These are phyloP conservation scores for Lachnellula suecica DNA, from an alignment of 2,329 filamentous ascomycete genomes.

Conservation along the genomic window DNA sequence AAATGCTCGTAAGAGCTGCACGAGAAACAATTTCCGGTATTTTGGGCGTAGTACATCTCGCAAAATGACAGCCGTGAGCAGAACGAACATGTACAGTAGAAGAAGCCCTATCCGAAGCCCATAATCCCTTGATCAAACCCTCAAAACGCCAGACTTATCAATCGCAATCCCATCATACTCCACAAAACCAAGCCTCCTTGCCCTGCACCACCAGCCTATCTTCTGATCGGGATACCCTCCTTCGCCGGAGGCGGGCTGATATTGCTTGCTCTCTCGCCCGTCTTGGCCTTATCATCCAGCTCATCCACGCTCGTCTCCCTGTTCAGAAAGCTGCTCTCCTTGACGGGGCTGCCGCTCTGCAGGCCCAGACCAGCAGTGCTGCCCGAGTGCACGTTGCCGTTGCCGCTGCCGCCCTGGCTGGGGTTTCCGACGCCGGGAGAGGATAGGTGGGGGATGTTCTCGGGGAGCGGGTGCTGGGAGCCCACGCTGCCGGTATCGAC, in stretches of 20 bases:
- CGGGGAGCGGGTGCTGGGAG: conserved; percentile 89
- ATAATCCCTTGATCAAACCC: conserved; percentile 15
- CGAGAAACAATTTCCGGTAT: conserved; percentile 5
- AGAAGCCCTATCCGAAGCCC: conserved; percentile 14
- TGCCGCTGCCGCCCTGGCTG: conserved; percentile 42
- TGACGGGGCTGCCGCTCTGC: conserved; percentile 77
- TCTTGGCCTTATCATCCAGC: conserved; percentile 43
- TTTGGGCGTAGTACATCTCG: not conserved
- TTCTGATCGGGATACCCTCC: conserved; percentile 63
- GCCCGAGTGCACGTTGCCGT: conserved; percentile 42
- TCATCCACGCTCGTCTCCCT: conserved; percentile 74
- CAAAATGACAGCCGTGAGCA: conserved; percentile 6
- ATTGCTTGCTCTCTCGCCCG: conserved; percentile 29
- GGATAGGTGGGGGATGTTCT: conserved; percentile 89
- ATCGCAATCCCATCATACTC: conserved; percentile 14
- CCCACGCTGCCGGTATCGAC: conserved; percentile 92
- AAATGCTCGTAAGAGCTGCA: conserved; percentile 1
- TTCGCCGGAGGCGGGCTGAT: conserved; percentile 43
- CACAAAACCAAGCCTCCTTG: not conserved
- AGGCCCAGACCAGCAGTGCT: conserved; percentile 48
- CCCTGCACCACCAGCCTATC: conserved; percentile 39
- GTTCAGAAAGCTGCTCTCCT: conserved; percentile 86
- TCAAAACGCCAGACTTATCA: conserved; percentile 27
- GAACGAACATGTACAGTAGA: conserved; percentile 25
- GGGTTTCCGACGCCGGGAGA: conserved; percentile 50